phyloP scores from a whole-genome alignment of 2,329 filamentous ascomycete genomes.

The Thermothelomyces thermophilus region DNA sequence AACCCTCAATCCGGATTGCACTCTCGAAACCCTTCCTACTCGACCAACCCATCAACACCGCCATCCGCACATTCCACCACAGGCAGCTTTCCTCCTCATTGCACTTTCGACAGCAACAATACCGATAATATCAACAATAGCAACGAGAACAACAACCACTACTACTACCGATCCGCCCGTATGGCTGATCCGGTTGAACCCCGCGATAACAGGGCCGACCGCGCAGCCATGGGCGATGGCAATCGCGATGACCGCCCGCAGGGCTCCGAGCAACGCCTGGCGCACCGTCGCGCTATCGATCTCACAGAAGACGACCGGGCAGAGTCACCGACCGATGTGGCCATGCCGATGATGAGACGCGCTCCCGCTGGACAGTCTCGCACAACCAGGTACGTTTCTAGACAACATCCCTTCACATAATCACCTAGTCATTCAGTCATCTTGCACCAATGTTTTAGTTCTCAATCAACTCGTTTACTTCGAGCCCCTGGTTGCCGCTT shows the following conservation, averaged over 20 bases:
- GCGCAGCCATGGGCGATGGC: not conserved
- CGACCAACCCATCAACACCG: conserved; percentile 4
- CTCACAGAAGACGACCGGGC: conserved; percentile 2
- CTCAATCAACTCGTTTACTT: not conserved
- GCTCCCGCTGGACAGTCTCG: conserved; percentile 3
- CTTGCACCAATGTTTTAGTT: not conserved
- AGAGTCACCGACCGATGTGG: conserved; percentile 29
- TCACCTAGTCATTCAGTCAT: not conserved
- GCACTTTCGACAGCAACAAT: not conserved
- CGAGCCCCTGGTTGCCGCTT: not conserved
- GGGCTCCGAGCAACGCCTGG: not conserved
- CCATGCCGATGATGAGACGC: conserved; percentile 26
- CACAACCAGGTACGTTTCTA: conserved; percentile 10
- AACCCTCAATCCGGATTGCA: conserved; percentile 37
- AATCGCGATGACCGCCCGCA: not conserved
- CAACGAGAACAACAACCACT: not conserved
- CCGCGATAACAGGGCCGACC: not conserved
- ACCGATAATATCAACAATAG: too few relatives aligned
- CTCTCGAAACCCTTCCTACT: conserved; percentile 33
- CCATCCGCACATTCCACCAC: not conserved
- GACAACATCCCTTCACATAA: not conserved
- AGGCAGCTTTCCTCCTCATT: not conserved
- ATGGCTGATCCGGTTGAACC: not conserved
- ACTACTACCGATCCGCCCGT: not conserved
- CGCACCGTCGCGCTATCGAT: not conserved